Conservation (phyloP, 2,329 filamentous ascomycete species). For the Sporothrix pseudoabietina region DNA sequence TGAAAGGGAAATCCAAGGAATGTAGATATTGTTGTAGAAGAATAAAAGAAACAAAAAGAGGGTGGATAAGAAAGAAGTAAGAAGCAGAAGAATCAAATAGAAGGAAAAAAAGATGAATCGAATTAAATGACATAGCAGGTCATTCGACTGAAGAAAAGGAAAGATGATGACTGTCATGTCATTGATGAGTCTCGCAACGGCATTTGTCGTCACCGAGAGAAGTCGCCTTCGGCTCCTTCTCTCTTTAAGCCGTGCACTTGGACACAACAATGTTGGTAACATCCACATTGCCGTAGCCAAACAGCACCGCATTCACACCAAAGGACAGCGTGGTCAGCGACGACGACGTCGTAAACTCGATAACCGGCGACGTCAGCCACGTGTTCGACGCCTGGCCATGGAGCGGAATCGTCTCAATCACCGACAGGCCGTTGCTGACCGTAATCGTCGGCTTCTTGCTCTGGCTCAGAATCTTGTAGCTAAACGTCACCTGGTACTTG, state of each 20-base stretch:
- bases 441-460: background rate
- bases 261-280: slow-evolving; percentile 21
- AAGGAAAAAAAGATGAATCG: background rate
- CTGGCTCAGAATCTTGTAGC: background rate
- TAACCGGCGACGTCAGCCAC: background rate
- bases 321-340: slow-evolving; percentile 2
- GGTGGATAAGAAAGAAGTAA: background rate
- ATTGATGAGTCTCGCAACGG: background rate
- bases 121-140: background rate
- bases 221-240: background rate
- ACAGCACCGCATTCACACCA: background rate
- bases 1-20: background rate
- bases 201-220: background rate
- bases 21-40: background rate
- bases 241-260: background rate
- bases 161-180: background rate
- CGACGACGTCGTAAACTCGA: background rate
- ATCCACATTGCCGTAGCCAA: slow-evolving; percentile 1
- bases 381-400: background rate
- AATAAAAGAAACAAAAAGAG: slow-evolving; percentile 15
- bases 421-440: background rate
- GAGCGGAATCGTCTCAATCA: background rate
- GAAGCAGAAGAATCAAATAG: background rate
- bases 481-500: slow-evolving; percentile 10
- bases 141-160: background rate